Base-by-base conservation (phyloP, 1,139 yeast species). In the Saccharomyces hybrid region DNA sequence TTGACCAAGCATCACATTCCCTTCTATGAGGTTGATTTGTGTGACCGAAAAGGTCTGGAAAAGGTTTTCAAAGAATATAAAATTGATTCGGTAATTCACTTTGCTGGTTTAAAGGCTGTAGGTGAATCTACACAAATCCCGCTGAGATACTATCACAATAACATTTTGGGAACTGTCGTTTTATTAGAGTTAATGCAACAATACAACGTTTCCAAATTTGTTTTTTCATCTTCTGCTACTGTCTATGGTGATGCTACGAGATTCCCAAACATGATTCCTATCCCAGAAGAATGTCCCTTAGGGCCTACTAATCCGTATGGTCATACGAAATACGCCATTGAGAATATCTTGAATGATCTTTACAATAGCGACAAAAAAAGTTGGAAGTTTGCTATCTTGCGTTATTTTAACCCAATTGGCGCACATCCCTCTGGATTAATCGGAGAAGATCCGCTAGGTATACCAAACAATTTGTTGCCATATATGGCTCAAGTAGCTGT, bases 101-200 rank as follows among this genome's bases (percentile, higher is more conserved):
- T 87, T 72, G 95, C 95, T n/a, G 93, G 91, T 26, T 78, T 87
- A 65, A 87, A 87, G 69, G 93, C 95, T 2, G 95, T 87, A 41
- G 93, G 90, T 42, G 95, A 87, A 69, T 83, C 89, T n/a, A 78
- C 87, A 34, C 66, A 79, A 63, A 79, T 83, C 54, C 95, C 95
- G n/a, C 75, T 85, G 56, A 75, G 71, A 48, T 87, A 87, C 71
- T 86, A 84, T 68, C 82, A 81, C 54, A 84, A 84, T 67, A 87
- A 87, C 64, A 81, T 87, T 42, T 68, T 73, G 31, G 93, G 95
- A 32, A 82, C 93, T 28, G 70, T 85, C 58, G 78, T 73, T 55
- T 74, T 88, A 59, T 68, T 87, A 59, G 74, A 77, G 57, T 81
- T 78, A 13, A 79, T 84, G 81, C 70, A 74, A 49, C 69, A 71